These are phyloP conservation scores for Xylaria sp. DNA, from an alignment of 2,329 filamentous ascomycete genomes.

Conservation along the genomic window DNA sequence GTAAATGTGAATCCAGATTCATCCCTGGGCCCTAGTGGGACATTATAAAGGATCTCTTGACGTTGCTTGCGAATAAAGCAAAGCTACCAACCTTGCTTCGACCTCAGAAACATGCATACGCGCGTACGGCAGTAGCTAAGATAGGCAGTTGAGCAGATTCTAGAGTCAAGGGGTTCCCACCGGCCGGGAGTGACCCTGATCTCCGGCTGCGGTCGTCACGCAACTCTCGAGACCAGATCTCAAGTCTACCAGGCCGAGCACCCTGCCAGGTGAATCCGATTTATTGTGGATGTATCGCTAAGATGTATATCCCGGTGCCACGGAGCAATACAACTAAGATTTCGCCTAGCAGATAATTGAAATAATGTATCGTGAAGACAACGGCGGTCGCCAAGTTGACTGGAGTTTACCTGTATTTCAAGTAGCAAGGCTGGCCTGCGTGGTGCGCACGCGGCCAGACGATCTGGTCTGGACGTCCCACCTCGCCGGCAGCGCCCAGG, in stretches of 20 bases:
- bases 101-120: background rate
- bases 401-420: background rate
- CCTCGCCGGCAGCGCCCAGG: conserved; percentile 8
- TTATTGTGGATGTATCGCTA: background rate
- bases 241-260: background rate
- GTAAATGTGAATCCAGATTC: background rate
- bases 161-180: background rate
- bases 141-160: conserved; percentile 6
- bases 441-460: background rate
- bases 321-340: background rate
- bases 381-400: background rate
- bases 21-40: background rate
- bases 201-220: conserved; percentile 5
- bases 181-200: background rate
- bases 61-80: background rate
- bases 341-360: background rate
- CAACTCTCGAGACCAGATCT: background rate
- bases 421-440: background rate
- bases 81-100: background rate
- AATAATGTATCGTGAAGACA: background rate
- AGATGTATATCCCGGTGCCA: background rate
- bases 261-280: background rate
- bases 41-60: background rate
- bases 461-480: background rate
- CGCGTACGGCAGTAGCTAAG: conserved; percentile 1